A percentile compares a stretch with the other conserved stretches of the same genome.
phyloP scores from a whole-genome alignment of 768 basidiomycete genomes.

The Russula brevipes region DNA sequence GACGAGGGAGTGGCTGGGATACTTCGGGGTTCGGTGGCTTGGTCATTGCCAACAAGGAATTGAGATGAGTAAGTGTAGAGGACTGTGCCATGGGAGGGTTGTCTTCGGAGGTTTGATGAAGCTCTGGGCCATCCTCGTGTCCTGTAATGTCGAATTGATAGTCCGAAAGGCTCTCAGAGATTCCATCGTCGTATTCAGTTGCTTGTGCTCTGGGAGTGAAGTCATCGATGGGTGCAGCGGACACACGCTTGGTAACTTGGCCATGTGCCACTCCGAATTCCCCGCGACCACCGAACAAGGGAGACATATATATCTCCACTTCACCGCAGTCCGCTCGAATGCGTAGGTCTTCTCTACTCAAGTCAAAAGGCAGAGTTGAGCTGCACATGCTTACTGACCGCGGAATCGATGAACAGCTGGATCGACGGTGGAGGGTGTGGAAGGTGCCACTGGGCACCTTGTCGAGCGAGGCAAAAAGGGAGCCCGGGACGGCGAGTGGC shows the following conservation, averaged over 20 bases:
- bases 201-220: neutral
- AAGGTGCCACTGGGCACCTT: neutral
- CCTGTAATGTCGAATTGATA: slow-evolving; percentile 13
- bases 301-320: slow-evolving; percentile 1
- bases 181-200: neutral
- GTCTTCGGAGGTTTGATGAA: neutral
- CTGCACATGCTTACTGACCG: slow-evolving; percentile 14
- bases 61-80: neutral
- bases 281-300: slow-evolving; percentile 7
- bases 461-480: neutral
- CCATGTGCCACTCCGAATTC: neutral
- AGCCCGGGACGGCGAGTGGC: neutral
- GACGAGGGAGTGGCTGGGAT: neutral
- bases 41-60: neutral
- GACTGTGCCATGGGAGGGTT: neutral
- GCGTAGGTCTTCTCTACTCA: slow-evolving; percentile 1
- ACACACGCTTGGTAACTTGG: neutral
- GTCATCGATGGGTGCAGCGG: neutral
- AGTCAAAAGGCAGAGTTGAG: neutral
- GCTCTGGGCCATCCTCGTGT: neutral
- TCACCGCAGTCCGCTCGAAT: neutral
- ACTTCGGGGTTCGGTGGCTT: too few species aligned
- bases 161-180: slow-evolving; percentile 11
- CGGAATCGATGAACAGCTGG: slow-evolving; percentile 20
- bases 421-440: slow-evolving; percentile 13